phyloP scores from a whole-genome alignment of 129 eudicot genomes.

The Scalesia atractyloides region DNA sequence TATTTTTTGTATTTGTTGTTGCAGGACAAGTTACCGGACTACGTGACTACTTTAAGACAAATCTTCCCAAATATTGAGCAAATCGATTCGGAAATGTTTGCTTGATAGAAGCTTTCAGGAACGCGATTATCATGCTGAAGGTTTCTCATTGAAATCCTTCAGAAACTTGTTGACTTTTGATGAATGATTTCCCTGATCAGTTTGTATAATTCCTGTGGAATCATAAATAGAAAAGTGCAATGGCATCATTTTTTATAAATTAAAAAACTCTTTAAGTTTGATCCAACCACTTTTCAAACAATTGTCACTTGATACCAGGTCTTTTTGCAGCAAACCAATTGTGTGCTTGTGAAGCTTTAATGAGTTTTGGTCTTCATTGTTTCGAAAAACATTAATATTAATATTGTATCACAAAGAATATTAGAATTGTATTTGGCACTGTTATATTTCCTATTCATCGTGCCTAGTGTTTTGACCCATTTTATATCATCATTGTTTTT shows the following conservation, averaged over 20 bases:
- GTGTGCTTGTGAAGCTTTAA: not conserved
- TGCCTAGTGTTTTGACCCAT: no score
- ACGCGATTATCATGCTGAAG: not conserved
- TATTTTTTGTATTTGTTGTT: not conserved
- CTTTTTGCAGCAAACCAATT: not conserved
- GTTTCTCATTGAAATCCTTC: not conserved
- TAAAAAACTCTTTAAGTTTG: not conserved
- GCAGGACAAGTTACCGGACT: slow-evolving; percentile 68
- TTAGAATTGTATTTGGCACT: not conserved
- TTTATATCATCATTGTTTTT: no score
- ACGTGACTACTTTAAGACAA: slow-evolving; percentile 56
- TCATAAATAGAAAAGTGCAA: slow-evolving; percentile 8
- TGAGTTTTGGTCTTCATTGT: not conserved
- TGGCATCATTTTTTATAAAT: not conserved
- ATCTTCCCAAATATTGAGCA: slow-evolving; percentile 82
- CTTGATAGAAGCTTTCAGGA: slow-evolving; percentile 32
- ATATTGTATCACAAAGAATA: not conserved
- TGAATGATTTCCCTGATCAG: slow-evolving; percentile 2
- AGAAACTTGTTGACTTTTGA: not conserved
- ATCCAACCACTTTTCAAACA: not conserved
- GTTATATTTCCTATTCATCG: no score
- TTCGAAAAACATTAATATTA: not conserved
- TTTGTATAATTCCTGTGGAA: slow-evolving; percentile 26
- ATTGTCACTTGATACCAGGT: not conserved
- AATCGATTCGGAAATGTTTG: slow-evolving; percentile 74